Conservation (phyloP, 2,329 filamentous ascomycete species). For the Cladophialophora chaetospira region DNA sequence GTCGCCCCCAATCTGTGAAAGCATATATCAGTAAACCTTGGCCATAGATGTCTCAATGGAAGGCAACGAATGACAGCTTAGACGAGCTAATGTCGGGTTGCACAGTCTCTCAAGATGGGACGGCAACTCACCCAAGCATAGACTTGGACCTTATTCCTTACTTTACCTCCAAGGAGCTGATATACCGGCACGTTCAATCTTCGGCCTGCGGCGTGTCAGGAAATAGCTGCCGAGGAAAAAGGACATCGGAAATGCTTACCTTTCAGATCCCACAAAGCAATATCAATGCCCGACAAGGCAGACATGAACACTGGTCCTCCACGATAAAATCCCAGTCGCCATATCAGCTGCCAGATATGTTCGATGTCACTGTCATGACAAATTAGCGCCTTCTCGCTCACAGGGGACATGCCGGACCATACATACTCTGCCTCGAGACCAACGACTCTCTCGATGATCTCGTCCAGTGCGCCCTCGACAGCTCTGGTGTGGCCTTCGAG, state of each 20-base stretch:
- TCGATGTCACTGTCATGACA: constrained; percentile 62
- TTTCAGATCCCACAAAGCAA: constrained; percentile 79
- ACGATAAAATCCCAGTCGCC: constrained; percentile 72
- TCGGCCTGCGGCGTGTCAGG: constrained; percentile 36
- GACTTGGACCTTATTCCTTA: constrained; percentile 67
- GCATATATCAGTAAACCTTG: too few species aligned
- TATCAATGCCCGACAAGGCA: constrained; percentile 74
- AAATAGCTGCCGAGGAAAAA: background rate
- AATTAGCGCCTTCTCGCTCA: background rate
- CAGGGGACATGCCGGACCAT: background rate
- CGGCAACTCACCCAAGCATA: constrained; percentile 78
- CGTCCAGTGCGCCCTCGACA: constrained; percentile 72
- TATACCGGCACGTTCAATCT: constrained; percentile 69
- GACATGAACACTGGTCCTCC: constrained; percentile 81
- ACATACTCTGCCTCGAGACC: constrained; percentile 70
- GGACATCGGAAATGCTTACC: constrained; percentile 37
- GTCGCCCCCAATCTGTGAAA: too few species aligned
- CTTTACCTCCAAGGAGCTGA: constrained; percentile 71
- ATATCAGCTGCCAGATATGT: constrained; percentile 69
- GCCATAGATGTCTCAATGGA: too few species aligned
- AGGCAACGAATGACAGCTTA: too few species aligned
- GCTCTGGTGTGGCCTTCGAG: constrained; percentile 73
- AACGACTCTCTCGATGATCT: constrained; percentile 62
- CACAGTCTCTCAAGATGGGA: too few species aligned
- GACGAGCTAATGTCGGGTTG: too few species aligned